These are phyloP conservation scores for Hypoxylon sp. DNA, from an alignment of 2,329 filamentous ascomycete genomes.

Conservation along the genomic window DNA sequence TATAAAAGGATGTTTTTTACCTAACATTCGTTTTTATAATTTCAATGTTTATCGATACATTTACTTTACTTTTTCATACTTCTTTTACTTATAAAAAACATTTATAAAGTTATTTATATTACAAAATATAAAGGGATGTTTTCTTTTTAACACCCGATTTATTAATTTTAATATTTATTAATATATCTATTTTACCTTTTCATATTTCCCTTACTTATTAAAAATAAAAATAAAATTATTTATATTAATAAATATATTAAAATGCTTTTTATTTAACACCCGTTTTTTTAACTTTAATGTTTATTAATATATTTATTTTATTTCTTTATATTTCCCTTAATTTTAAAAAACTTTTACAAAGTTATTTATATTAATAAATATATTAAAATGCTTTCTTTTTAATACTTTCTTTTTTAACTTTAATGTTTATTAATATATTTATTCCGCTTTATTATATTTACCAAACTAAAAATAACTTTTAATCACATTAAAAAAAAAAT, in stretches of 20 bases:
- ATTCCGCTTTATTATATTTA: conserved; percentile 1
- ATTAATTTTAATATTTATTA: neutral
- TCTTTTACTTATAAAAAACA: neutral
- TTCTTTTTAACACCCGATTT: neutral
- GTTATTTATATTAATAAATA: no score
- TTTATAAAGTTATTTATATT: neutral
- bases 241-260: neutral
- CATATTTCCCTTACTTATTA: neutral
- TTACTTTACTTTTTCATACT: neutral
- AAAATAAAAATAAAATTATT: no score
- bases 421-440: no score
- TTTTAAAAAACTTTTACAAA: no score
- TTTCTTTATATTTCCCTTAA: no score
- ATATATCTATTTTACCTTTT: neutral
- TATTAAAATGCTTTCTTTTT: no score
- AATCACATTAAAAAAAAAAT: neutral
- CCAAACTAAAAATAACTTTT: neutral
- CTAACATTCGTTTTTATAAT: no score
- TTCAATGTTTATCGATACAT: no score
- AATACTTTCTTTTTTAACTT: no score
- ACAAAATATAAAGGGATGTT: neutral
- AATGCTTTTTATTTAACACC: neutral
- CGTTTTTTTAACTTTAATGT: conserved; percentile 3
- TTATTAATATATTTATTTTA: no score
- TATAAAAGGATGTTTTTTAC: no score